These are phyloP conservation scores for Paramyrothecium roridum DNA, from an alignment of 2,329 filamentous ascomycete genomes.

Conservation along the genomic window DNA sequence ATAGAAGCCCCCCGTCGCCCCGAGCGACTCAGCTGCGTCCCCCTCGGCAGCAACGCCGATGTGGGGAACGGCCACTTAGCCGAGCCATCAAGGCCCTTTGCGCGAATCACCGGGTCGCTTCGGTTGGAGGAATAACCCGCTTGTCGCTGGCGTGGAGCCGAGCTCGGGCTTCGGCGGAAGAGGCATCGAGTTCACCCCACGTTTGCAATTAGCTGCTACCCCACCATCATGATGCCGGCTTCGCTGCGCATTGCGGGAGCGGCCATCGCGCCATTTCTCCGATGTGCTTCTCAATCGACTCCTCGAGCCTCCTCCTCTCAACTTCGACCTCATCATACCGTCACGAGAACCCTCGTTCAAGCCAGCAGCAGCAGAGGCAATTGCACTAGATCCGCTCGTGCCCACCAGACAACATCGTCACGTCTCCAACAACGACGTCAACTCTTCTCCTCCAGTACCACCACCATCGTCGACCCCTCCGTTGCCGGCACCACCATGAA, in stretches of 20 bases:
- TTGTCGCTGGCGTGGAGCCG: background rate
- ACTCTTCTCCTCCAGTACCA: background rate
- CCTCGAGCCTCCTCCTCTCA: background rate
- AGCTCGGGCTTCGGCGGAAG: background rate
- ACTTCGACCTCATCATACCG: background rate
- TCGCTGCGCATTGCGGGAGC: background rate
- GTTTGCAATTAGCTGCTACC: background rate
- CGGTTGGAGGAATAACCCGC: no score
- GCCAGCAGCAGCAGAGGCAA: no score
- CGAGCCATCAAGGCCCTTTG: background rate
- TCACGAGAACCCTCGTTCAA: background rate
- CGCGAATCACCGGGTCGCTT: no score
- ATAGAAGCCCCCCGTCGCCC: no score
- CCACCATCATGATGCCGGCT: background rate
- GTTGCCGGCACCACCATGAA: conserved; percentile 43
- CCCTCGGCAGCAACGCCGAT: background rate
- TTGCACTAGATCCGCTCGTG: no score
- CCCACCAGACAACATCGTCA: background rate
- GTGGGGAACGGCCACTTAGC: background rate
- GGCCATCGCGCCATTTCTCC: background rate
- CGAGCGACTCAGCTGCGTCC: no score
- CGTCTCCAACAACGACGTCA: background rate
- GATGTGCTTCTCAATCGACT: background rate
- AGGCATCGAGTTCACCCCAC: background rate
- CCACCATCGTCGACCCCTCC: background rate